A percentile compares a stretch with the other conserved stretches of the same genome.
Evolutionary conservation across 306 rosid species (phyloP).

Genomic region (Trifolium subterraneum): DNA sequence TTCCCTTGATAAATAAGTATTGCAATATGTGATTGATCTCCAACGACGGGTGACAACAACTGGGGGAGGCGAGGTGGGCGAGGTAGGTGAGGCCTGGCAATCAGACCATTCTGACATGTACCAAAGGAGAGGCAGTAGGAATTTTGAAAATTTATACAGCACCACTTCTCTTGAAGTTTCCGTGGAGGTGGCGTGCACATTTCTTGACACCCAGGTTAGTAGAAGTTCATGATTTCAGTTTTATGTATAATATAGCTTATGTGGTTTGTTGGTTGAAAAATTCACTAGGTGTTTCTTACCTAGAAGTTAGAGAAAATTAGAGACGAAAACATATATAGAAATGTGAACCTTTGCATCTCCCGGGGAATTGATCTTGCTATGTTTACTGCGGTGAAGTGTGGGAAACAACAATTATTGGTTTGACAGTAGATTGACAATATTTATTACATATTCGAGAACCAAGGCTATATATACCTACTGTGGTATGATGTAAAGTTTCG

Average conservation of each 20-base stretch:
- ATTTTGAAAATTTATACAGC: slow-evolving; percentile 66
- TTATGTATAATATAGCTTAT: slow-evolving; percentile 14
- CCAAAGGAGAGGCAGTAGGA: slow-evolving; percentile 74
- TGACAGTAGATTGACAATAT: not conserved
- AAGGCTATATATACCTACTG: not conserved
- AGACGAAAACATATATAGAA: not conserved
- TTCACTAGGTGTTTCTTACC: slow-evolving; percentile 9
- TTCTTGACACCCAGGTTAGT: slow-evolving; percentile 97
- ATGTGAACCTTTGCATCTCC: slow-evolving; percentile 9
- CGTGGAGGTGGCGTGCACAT: slow-evolving; percentile 93
- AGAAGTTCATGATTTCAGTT: slow-evolving; percentile 34
- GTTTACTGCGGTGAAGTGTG: not conserved
- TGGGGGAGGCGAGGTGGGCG: slow-evolving; percentile 74
- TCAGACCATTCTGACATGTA: slow-evolving; percentile 66
- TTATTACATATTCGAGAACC: not conserved
- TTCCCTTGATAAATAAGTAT: slow-evolving; percentile 90
- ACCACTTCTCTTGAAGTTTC: slow-evolving; percentile 93
- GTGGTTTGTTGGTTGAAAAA: slow-evolving; percentile 28
- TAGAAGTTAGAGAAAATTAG: slow-evolving; percentile 8
- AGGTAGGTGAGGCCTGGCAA: slow-evolving; percentile 87
- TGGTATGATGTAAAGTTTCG: slow-evolving; percentile 20
- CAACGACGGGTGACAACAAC: slow-evolving; percentile 70
- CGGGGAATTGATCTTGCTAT: slow-evolving; percentile 5
- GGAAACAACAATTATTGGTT: slow-evolving; percentile 3
- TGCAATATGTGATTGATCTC: slow-evolving; percentile 92